Percentiles rank a stretch among this genome's conserved stretches.
These are phyloP conservation scores for Niveomyces coronatus DNA, from an alignment of 2,329 filamentous ascomycete genomes.

Conservation along the genomic window DNA sequence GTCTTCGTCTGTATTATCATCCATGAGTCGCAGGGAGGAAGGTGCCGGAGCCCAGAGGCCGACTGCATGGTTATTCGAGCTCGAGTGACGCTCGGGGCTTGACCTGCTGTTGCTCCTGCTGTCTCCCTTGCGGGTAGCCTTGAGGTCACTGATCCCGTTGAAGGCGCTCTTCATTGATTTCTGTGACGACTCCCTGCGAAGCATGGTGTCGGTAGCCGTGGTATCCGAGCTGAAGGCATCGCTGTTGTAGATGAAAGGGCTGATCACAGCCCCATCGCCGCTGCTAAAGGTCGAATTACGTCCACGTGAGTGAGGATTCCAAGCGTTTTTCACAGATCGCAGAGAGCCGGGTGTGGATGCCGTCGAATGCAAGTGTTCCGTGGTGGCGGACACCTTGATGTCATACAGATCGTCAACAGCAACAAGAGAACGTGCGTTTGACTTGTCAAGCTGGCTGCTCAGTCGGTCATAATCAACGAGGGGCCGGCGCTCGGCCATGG, in stretches of 20 bases:
- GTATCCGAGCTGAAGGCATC: slow-evolving; percentile 31
- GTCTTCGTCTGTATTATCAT: slow-evolving; percentile 1
- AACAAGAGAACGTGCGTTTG: slow-evolving; percentile 22
- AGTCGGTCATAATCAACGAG: slow-evolving; percentile 28
- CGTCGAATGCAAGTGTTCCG: slow-evolving; percentile 54
- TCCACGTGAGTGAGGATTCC: slow-evolving; percentile 22
- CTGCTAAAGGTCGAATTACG: slow-evolving; percentile 22
- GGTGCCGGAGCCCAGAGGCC: slow-evolving; percentile 9
- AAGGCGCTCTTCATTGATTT: slow-evolving; percentile 6
- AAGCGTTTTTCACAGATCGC: slow-evolving; percentile 21
- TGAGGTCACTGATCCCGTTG: slow-evolving; percentile 9
- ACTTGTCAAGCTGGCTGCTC: slow-evolving; percentile 16
- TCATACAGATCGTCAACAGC: slow-evolving; percentile 56
- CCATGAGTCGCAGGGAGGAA: slow-evolving; percentile 9
- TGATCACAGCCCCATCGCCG: slow-evolving; percentile 20
- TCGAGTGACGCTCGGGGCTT: neutral
- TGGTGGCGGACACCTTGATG: slow-evolving; percentile 62
- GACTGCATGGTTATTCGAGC: slow-evolving; percentile 13
- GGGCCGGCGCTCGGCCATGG: slow-evolving; percentile 64
- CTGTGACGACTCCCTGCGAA: slow-evolving; percentile 20
- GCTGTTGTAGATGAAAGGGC: slow-evolving; percentile 26
- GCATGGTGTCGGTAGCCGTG: slow-evolving; percentile 30
- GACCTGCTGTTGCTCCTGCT: slow-evolving; percentile 15
- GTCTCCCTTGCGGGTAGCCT: slow-evolving; percentile 4
- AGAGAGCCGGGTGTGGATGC: slow-evolving; percentile 25